Conservation (phyloP, 768 basidiomycete species). For the Pisolithus marmoratus region DNA sequence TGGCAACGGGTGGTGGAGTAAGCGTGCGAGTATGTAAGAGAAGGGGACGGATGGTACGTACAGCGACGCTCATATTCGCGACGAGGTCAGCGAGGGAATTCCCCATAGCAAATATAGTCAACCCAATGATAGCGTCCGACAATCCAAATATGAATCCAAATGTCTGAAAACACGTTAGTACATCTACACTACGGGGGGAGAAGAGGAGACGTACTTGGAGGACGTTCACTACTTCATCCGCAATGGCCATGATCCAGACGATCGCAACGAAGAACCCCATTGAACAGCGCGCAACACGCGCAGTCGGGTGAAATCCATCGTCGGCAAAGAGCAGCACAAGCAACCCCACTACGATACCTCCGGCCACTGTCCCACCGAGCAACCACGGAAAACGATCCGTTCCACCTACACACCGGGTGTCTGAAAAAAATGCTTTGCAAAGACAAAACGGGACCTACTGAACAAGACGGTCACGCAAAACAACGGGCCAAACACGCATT, state of each 20-base stretch:
- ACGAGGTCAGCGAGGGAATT: slow-evolving; percentile 96
- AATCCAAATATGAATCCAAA: slow-evolving; percentile 93
- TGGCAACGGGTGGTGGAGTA: slow-evolving; percentile 17
- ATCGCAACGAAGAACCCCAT: slow-evolving; percentile 90
- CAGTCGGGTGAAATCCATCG: slow-evolving; percentile 51
- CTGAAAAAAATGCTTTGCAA: neutral
- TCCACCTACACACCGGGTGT: slow-evolving; percentile 35
- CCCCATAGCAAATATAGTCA: slow-evolving; percentile 95
- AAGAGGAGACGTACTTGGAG: slow-evolving; percentile 57
- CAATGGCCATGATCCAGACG: slow-evolving; percentile 98
- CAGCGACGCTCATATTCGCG: slow-evolving; percentile 93
- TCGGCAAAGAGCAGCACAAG: slow-evolving; percentile 57
- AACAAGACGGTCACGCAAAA: slow-evolving; percentile 76
- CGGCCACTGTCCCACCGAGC: slow-evolving; percentile 46
- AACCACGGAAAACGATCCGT: slow-evolving; percentile 43
- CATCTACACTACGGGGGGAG: neutral
- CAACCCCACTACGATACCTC: slow-evolving; percentile 48
- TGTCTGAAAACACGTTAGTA: slow-evolving; percentile 47
- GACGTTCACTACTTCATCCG: slow-evolving; percentile 91
- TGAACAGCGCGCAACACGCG: slow-evolving; percentile 70
- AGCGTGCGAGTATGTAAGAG: neutral
- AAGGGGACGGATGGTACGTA: slow-evolving; percentile 27
- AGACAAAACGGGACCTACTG: slow-evolving; percentile 49
- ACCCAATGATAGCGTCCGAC: slow-evolving; percentile 93
- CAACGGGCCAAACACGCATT: slow-evolving; percentile 78